Percentiles rank a stretch among this genome's conserved stretches.
phyloP scores from a whole-genome alignment of 1,139 yeast genomes.

The Geotrichum klebahnii region DNA sequence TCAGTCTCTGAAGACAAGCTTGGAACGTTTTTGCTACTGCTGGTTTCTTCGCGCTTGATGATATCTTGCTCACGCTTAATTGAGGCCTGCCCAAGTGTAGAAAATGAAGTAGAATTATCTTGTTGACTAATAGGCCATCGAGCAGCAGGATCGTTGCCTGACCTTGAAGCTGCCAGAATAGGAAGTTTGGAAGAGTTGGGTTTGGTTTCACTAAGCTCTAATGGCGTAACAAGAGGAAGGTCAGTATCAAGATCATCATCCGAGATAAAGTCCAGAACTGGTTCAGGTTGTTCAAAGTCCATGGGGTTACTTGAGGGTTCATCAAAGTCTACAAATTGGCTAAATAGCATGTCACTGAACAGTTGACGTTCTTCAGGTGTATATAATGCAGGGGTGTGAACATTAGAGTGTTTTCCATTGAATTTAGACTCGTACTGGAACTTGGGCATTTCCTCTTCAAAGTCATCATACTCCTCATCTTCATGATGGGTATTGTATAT shows the following conservation, averaged over 20 bases:
- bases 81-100: conserved; percentile 25
- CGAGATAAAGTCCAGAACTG: conserved; percentile 9
- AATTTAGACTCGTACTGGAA: conserved; percentile 29
- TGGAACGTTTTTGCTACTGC: conserved; percentile 3
- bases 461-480: conserved; percentile 19
- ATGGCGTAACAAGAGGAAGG: conserved; percentile 11
- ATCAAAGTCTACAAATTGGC: conserved; percentile 9
- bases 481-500: conserved; percentile 27
- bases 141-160: background rate
- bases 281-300: conserved; percentile 8
- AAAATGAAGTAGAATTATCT: conserved; percentile 33
- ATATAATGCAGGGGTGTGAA: background rate
- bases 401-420: conserved; percentile 10
- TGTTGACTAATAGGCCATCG: conserved; percentile 33
- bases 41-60: background rate
- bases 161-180: background rate
- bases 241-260: conserved; percentile 16
- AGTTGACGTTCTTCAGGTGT: conserved; percentile 6
- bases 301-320: background rate
- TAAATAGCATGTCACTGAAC: conserved; percentile 7
- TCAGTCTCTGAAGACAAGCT: background rate
- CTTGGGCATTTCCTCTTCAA: conserved; percentile 29
- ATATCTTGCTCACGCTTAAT: too few species aligned
- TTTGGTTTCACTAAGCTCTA: conserved; percentile 4
- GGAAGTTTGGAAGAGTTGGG: background rate